Base-by-base conservation (phyloP, 2,329 filamentous ascomycete genomes). In the Alternaria sp. region DNA sequence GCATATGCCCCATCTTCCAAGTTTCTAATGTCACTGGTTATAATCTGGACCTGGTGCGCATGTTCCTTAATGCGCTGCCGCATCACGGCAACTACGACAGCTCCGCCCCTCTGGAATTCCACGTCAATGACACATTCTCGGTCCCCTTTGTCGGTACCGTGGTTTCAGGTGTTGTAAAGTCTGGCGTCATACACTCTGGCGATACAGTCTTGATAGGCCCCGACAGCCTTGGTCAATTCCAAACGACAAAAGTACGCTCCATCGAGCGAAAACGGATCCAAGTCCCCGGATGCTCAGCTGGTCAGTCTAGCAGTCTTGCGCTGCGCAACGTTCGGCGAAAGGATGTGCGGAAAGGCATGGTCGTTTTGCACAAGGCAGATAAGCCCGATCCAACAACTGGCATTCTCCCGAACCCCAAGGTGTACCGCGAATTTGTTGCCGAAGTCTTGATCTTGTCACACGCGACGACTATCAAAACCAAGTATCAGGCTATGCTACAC, bases 401-500 rank as follows among this genome's bases (percentile, higher is more conserved):
- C 26, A 42, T 67, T 23, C 51, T 78, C 57, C 68, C 69, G 2
- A 73, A 73, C 62, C 86, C 89, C 0, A 81, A 81, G 60, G 82
- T 83, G 5, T 80, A 82, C 68, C 79, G 81, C 56, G 81, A 84
- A 56, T 84, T 84, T 60, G 77, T 82, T 73, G 69, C 91, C 81
- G 64, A 95, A 88, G 95, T 99, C 1, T 84, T 99, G 23, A 98
- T 99, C 66, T 84, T 99, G 6, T 96, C 91, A 4, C 95, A 99
- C 72, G 93, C 94, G 0, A 99, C 95, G 0, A 99, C 95, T 41
- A 99, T 99, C 78, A 95, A 96, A 78, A 92, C 89, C 0, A 94
- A 93, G 71, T 99, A 99, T 67, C 95, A 99, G 80, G 95, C 95
- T 0, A 99, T 98, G 93, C 84, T 99, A 23, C 95, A 99, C 70